phyloP scores from a whole-genome alignment of 2,329 filamentous ascomycete genomes.

The Botrytis galanthina region DNA sequence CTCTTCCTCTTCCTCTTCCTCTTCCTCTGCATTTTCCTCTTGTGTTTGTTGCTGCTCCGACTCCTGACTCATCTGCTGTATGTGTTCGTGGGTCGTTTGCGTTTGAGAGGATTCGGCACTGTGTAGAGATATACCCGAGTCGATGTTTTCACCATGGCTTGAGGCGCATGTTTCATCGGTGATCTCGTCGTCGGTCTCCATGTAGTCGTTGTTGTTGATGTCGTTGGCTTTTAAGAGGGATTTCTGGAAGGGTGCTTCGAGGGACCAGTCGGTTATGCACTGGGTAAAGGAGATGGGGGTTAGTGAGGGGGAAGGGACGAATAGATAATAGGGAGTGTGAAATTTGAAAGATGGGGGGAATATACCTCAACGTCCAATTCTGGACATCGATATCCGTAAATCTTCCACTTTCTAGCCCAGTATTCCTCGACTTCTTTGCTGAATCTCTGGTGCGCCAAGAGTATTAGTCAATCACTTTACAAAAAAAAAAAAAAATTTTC shows the following conservation, averaged over 20 bases:
- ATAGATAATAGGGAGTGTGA: not conserved
- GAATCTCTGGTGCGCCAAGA: not conserved
- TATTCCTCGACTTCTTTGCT: not conserved
- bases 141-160: not conserved
- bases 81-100: not conserved
- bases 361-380: not conserved
- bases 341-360: not conserved
- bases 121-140: not conserved
- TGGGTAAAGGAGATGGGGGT: accelerated
- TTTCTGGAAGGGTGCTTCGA: constrained; percentile 4
- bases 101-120: not conserved
- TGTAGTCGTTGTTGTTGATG: not conserved
- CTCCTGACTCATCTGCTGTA: not conserved
- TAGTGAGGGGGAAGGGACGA: not conserved
- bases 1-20: not conserved
- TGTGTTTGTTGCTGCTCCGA: not conserved
- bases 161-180: too few relatives aligned
- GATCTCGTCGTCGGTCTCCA: not conserved
- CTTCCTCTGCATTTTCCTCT: not conserved
- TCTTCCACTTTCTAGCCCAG: not conserved
- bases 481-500: too few relatives aligned
- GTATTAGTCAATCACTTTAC: not conserved
- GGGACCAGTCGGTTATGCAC: constrained; percentile 1
- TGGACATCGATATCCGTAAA: not conserved
- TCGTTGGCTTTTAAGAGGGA: not conserved